A percentile compares a stretch with the other conserved stretches of the same genome.
Conservation (phyloP, 345 rosid genomes). For the Isatis tinctoria region DNA sequence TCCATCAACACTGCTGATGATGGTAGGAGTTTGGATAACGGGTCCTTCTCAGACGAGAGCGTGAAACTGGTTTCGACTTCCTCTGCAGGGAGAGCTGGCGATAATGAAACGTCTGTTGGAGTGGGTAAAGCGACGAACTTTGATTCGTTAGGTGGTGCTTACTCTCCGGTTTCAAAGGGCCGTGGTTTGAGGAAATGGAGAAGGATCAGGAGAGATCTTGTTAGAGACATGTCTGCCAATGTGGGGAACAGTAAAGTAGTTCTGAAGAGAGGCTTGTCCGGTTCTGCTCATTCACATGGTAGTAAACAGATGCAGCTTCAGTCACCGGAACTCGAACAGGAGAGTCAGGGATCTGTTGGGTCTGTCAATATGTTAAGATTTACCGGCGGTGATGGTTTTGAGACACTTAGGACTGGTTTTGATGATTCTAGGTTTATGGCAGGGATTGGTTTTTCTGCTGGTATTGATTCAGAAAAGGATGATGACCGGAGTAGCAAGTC, state of each 20-base stretch:
- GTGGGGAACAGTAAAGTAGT: conserved; percentile 46
- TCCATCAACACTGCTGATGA: conserved; percentile 15
- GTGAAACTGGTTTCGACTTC: conserved; percentile 24
- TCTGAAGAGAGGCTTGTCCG: conserved; percentile 62
- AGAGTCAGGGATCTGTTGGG: conserved; percentile 46
- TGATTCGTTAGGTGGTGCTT: conserved; percentile 8
- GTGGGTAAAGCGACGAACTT: conserved; percentile 28
- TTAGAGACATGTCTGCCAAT: conserved; percentile 42
- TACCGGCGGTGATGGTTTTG: conserved; percentile 38
- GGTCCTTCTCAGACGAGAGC: conserved; percentile 29
- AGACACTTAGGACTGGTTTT: conserved; percentile 19
- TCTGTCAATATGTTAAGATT: conserved; percentile 36
- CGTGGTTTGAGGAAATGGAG: conserved; percentile 88
- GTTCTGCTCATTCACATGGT: conserved; percentile 31
- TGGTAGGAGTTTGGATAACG: conserved; percentile 19
- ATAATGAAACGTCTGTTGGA: not conserved
- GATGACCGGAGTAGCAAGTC: conserved; percentile 78
- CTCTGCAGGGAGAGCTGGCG: not conserved
- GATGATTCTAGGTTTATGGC: conserved; percentile 30
- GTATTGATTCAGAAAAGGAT: conserved; percentile 54
- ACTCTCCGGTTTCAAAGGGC: conserved; percentile 52
- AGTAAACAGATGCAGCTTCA: conserved; percentile 37
- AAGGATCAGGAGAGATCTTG: conserved; percentile 62
- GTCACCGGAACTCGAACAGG: conserved; percentile 33
- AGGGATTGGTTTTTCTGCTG: conserved; percentile 47